Evolutionary conservation across 495 filamentous ascomycete genomes (phyloP).

Genomic region (Aspergillus wentii): DNA sequence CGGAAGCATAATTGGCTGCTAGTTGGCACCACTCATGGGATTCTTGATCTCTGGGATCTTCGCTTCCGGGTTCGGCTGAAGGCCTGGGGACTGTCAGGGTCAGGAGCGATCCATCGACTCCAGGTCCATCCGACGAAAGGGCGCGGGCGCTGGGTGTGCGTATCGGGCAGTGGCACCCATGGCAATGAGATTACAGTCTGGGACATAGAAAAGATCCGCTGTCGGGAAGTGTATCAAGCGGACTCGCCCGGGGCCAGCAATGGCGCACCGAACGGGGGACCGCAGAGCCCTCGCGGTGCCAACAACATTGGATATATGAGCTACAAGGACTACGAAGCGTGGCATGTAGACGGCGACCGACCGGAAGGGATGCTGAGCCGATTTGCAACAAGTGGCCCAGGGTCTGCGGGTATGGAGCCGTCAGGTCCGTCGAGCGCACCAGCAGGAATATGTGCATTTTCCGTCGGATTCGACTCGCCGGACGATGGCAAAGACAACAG

Average conservation of each 20-base stretch:
- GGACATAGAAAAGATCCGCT: constrained; percentile 88
- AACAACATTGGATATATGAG: constrained; percentile 44
- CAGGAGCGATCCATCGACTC: constrained; percentile 75
- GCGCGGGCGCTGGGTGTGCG: constrained; percentile 73
- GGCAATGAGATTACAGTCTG: constrained; percentile 88
- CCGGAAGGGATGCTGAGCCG: constrained; percentile 84
- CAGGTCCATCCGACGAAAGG: constrained; percentile 72
- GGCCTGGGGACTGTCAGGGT: constrained; percentile 83
- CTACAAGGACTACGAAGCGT: constrained; percentile 71
- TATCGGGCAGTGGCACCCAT: constrained; percentile 81
- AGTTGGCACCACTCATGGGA: constrained; percentile 86
- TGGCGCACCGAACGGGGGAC: constrained; percentile 12
- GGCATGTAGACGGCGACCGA: constrained; percentile 85
- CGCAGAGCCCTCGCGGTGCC: constrained; percentile 26
- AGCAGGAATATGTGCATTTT: constrained; percentile 44
- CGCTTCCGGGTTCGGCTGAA: constrained; percentile 84
- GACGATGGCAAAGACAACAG: constrained; percentile 39
- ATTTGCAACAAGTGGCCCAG: constrained; percentile 60
- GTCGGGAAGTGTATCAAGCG: constrained; percentile 82
- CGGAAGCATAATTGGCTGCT: constrained; percentile 82
- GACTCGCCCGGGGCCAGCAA: constrained; percentile 21
- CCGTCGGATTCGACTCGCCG: constrained; percentile 44
- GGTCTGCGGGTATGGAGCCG: constrained; percentile 44
- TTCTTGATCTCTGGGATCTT: constrained; percentile 93
- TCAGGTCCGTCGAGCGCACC: constrained; percentile 17